Evolutionary conservation across 768 basidiomycete species (phyloP), one percentile per base, ranked within the genome.

Genomic region (Naganishia antarctica): DNA sequence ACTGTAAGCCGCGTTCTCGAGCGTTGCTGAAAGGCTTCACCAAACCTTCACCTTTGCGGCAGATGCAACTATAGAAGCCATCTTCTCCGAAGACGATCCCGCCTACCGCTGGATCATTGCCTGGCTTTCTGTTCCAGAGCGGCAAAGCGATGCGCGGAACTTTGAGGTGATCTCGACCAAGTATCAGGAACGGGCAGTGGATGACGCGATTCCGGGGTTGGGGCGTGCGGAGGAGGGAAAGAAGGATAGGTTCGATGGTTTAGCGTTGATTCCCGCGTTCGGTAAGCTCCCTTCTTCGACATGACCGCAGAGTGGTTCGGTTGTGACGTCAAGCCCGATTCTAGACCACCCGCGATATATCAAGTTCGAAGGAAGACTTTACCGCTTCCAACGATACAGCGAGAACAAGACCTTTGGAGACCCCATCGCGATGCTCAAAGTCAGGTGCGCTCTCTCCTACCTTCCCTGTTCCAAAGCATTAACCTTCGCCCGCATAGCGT

Each of bases 21-120:
- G 15, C 3, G 18, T 34, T 16, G 23, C 15, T 26, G 25, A 21
- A 21, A 26, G n/a, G n/a, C n/a, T n/a, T n/a, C n/a, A n/a, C n/a
- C n/a, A n/a, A n/a, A n/a, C n/a, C n/a, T n/a, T n/a, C 40, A 7
- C 25, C 11, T 4, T 16, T 23, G 4, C 34, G 4, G 18, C 25
- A 65, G 64, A 58, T 13, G 47, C 51, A 9, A 66, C 65, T 25
- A 48, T 66, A 11, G 40, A 47, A n/a, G 65, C 65, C 5, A 26
- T 53, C 16, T 50, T 66, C 25, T 28, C 26, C 4, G 58, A 66
- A 41, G 47, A 50, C 37, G 65, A 66, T 32, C 60, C 60, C 16
- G 37, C 65, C 26, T 66, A 61, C 41, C 21, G 40, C 43, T 66
- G 65, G 65, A n/a, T 66, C 43, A 41, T 66, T 18, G 32, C 65